These are phyloP conservation scores for Leucocoprinus leucothites DNA, from an alignment of 768 basidiomycete species.

Conservation along the genomic window DNA sequence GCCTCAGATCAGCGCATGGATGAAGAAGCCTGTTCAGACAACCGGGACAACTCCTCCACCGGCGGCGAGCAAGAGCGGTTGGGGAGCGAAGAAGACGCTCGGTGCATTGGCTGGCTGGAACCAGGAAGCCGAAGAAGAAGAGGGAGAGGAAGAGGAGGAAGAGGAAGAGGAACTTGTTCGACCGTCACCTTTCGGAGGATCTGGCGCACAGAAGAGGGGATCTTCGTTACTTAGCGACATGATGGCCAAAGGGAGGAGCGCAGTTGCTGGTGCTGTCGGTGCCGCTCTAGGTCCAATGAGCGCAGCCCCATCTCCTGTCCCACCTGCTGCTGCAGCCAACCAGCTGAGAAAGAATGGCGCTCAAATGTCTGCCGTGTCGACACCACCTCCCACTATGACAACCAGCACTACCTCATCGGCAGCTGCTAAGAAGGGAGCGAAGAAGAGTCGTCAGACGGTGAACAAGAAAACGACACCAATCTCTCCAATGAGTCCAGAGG, in stretches of 20 bases:
- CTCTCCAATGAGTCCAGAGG: conserved; percentile 1
- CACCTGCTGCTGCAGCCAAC: neutral
- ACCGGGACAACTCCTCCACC: neutral
- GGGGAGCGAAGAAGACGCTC: conserved; percentile 10
- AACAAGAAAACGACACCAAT: conserved; percentile 1
- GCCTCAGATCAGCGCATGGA: conserved; percentile 19
- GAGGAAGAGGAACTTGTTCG: neutral
- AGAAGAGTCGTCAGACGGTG: conserved; percentile 1
- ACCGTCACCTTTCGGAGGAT: neutral
- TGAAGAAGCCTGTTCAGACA: conserved; percentile 16
- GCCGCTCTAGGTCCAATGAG: neutral
- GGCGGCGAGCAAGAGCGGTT: neutral
- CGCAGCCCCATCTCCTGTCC: neutral
- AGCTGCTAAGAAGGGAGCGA: neutral
- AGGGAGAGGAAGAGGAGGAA: conserved; percentile 12
- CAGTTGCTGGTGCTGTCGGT: conserved; percentile 6
- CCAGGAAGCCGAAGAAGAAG: neutral
- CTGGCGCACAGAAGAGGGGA: neutral
- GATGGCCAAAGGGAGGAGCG: conserved; percentile 9
- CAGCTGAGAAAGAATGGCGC: neutral
- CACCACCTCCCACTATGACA: neutral
- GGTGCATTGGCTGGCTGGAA: neutral
- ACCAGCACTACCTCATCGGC: neutral
- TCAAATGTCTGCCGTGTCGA: neutral
- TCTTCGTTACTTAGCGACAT: conserved; percentile 8